Base-by-base conservation (phyloP, 2,329 filamentous ascomycete species). In the Monosporascus ibericus region DNA sequence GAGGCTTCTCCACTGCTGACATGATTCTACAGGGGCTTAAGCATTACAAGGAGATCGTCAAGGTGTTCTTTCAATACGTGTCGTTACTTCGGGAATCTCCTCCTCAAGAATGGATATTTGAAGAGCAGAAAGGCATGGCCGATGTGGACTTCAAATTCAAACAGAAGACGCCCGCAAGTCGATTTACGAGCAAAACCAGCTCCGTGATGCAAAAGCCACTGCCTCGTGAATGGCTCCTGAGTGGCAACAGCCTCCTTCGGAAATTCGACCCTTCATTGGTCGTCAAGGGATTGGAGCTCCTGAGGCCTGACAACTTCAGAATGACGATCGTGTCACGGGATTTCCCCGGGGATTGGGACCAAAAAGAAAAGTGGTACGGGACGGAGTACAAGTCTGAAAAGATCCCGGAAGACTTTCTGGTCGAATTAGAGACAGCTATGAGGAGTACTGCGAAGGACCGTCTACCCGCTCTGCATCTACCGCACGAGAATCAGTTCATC, bases 331-430 rank as follows among this genome's bases (percentile, higher is more conserved):
- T 95, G 27, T 92, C 90, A 24, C 88, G 91, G 64, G 86, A 88
- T 8, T 88, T 86, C 60, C 92, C 92, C 0, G 92, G 90, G 0
- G 80, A 83, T 49, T 96, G 90, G 89, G 81, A 95, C 58, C 74
- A 86, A 67, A 95, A 88, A 65, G 94, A 99, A 74, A 90, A 92
- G 67, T 99, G 94, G 94, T 99, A 99, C 63, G 92, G 92, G 8
- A 99, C 94, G 0, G 92, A 97, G 65, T 95, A 96, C 72, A 88
- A 84, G 57, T 80, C 86, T 34, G 88, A 95, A 65, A 87, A 84
- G 65, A 88, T 99, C 37, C 85, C 92, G 0, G 67, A 78, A 15
- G 84, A 91, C 18, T 86, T 96, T 61, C 75, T 95, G 67, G 73
- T 77, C 11, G 85, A 90, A 48, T 78, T 96, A 55, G 77, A 80